Evolutionary conservation across 495 filamentous ascomycete genomes (phyloP).

Genomic region (Tirmania nivea): DNA sequence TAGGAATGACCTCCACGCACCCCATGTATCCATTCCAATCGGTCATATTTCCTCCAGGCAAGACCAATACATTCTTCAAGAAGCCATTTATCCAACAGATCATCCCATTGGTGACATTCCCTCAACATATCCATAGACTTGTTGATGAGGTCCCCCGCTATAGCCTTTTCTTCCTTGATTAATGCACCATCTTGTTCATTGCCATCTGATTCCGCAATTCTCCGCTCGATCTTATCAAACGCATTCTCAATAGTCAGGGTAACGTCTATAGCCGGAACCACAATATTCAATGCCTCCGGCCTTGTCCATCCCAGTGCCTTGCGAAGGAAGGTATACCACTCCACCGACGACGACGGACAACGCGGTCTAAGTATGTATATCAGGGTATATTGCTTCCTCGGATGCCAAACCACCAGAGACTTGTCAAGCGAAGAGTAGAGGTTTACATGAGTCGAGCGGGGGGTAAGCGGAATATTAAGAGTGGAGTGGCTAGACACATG

Average conservation of each 20-base stretch:
- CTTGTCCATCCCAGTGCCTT: slow-evolving; percentile 38
- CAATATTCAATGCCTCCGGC: slow-evolving; percentile 37
- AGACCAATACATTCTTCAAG: slow-evolving; percentile 43
- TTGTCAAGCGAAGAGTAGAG: slow-evolving; percentile 53
- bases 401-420: slow-evolving; percentile 45
- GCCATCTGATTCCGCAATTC: slow-evolving; percentile 21
- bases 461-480: slow-evolving; percentile 27
- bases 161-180: slow-evolving; percentile 30
- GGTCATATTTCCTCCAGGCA: slow-evolving; percentile 57
- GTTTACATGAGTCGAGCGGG: slow-evolving; percentile 36
- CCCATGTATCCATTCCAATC: slow-evolving; percentile 54
- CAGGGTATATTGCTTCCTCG: slow-evolving; percentile 32
- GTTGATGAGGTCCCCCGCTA: slow-evolving; percentile 33
- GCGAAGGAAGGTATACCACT: slow-evolving; percentile 56
- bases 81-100: slow-evolving; percentile 39
- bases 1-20: slow-evolving; percentile 2
- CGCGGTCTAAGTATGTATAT: slow-evolving; percentile 48
- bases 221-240: slow-evolving; percentile 34
- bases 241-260: slow-evolving; percentile 40
- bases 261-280: slow-evolving; percentile 46
- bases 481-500: slow-evolving; percentile 30
- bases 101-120: slow-evolving; percentile 36
- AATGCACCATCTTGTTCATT: slow-evolving; percentile 27
- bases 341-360: slow-evolving; percentile 40
- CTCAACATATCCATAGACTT: slow-evolving; percentile 38